These are phyloP conservation scores for Solanum chilense DNA, from an alignment of 257 asterid genomes.

Conservation along the genomic window DNA sequence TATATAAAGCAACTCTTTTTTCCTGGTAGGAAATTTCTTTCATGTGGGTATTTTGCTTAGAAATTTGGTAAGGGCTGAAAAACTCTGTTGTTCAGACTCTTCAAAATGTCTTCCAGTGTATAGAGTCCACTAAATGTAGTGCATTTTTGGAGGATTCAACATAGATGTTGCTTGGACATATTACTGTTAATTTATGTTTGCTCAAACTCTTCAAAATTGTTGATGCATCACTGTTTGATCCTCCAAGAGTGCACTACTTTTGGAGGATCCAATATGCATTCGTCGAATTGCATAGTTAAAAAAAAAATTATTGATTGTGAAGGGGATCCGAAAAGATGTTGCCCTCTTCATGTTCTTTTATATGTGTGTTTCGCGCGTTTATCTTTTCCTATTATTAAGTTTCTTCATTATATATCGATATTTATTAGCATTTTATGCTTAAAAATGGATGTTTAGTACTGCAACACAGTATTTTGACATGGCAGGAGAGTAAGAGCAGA, in stretches of 20 bases:
- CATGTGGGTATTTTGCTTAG: no score
- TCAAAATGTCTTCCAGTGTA: no score
- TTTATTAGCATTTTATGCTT: not conserved
- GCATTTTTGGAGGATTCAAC: no score
- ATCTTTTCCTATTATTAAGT: not conserved
- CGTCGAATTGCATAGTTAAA: not conserved
- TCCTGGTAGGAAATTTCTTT: not conserved
- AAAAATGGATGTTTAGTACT: not conserved
- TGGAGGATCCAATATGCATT: no score
- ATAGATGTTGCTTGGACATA: no score
- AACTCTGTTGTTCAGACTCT: no score
- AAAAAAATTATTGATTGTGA: constrained; percentile 25
- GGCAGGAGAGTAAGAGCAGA: not conserved
- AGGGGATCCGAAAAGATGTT: constrained; percentile 11
- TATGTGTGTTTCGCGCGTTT: not conserved
- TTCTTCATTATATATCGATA: not conserved
- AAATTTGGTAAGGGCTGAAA: no score
- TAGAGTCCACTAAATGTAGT: no score
- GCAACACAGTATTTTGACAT: not conserved
- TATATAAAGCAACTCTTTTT: not conserved
- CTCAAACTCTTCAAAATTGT: no score
- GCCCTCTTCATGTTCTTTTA: not conserved
- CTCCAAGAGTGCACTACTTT: no score
- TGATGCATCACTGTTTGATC: no score
- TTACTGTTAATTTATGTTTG: no score